Conservation (phyloP, 1,284 basidiomycete species). For the Sparassis latifolia region DNA sequence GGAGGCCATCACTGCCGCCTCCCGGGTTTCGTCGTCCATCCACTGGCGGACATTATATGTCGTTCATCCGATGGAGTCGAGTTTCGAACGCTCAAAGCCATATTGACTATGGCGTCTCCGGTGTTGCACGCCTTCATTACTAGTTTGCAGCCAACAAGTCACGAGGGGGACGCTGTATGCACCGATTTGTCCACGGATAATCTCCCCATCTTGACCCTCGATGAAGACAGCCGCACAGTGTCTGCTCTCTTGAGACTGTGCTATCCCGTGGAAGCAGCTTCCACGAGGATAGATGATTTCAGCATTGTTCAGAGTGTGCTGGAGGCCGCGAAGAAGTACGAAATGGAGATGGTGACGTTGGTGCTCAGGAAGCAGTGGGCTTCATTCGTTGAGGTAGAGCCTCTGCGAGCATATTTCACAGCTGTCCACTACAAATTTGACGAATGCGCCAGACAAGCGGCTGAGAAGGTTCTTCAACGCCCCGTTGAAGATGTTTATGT, state of each 20-base stretch:
- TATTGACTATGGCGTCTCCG: slow-evolving; percentile 14
- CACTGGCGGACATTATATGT: slow-evolving; percentile 14
- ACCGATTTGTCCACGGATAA: not conserved
- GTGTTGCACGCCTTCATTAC: slow-evolving; percentile 4
- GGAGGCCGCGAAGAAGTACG: slow-evolving; percentile 28
- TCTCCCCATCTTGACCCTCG: not conserved
- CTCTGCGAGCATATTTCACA: not conserved
- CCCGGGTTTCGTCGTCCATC: not conserved
- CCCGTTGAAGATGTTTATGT: not conserved
- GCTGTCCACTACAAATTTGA: not conserved
- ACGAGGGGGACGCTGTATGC: not conserved
- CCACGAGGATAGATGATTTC: slow-evolving; percentile 1
- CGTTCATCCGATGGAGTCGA: slow-evolving; percentile 14
- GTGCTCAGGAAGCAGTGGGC: slow-evolving; percentile 10
- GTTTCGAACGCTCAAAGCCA: slow-evolving; percentile 12
- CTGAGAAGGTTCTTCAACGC: not conserved
- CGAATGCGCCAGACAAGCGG: not conserved
- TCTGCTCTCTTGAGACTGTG: slow-evolving; percentile 9
- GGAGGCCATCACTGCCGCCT: not conserved
- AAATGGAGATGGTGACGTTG: slow-evolving; percentile 20
- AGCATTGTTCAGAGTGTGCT: slow-evolving; percentile 11
- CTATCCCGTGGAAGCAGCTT: slow-evolving; percentile 12
- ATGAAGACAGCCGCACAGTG: not conserved
- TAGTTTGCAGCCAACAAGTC: not conserved
- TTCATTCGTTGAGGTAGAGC: slow-evolving; percentile 7